These are phyloP conservation scores for Voacanga thouarsii DNA, from an alignment of 257 asterid genomes.

Conservation along the genomic window DNA sequence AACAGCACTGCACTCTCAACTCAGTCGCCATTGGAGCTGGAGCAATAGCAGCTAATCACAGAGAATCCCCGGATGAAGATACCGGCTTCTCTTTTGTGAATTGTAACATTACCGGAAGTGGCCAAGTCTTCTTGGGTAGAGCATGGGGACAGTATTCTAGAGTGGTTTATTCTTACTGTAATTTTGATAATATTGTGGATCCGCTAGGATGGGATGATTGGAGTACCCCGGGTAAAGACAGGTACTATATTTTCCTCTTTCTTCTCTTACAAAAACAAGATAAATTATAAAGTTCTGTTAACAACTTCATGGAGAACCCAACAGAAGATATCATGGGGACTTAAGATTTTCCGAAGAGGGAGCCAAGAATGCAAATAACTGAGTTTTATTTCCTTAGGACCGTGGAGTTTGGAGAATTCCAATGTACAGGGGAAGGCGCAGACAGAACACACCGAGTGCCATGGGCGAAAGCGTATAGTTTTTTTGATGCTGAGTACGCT, in stretches of 20 bases:
- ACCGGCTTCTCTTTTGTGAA: constrained; percentile 79
- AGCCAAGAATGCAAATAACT: neutral
- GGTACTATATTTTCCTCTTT: constrained; percentile 20
- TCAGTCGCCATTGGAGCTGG: constrained; percentile 38
- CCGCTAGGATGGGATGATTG: constrained; percentile 74
- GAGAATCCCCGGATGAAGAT: constrained; percentile 46
- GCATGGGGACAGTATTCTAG: constrained; percentile 79
- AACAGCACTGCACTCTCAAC: constrained; percentile 53
- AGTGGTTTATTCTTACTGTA: constrained; percentile 41
- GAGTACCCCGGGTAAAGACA: constrained; percentile 32
- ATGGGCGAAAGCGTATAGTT: constrained; percentile 53
- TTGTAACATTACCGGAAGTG: constrained; percentile 53
- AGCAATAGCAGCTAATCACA: constrained; percentile 75
- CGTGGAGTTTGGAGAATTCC: constrained; percentile 56
- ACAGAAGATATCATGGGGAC: too few species aligned
- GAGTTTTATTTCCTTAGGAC: constrained; percentile 37
- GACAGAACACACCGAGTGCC: constrained; percentile 40
- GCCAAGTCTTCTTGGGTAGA: constrained; percentile 53
- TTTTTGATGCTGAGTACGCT: constrained; percentile 38
- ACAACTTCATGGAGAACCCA: neutral
- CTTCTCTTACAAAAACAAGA: neutral
- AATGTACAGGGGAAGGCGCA: constrained; percentile 68
- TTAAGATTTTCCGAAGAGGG: too few species aligned
- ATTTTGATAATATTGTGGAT: constrained; percentile 32
- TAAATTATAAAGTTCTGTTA: neutral